Evolutionary conservation across 192 early-diverging fungal genomes (phyloP).

Genomic region (Funneliformis mosseae): DNA sequence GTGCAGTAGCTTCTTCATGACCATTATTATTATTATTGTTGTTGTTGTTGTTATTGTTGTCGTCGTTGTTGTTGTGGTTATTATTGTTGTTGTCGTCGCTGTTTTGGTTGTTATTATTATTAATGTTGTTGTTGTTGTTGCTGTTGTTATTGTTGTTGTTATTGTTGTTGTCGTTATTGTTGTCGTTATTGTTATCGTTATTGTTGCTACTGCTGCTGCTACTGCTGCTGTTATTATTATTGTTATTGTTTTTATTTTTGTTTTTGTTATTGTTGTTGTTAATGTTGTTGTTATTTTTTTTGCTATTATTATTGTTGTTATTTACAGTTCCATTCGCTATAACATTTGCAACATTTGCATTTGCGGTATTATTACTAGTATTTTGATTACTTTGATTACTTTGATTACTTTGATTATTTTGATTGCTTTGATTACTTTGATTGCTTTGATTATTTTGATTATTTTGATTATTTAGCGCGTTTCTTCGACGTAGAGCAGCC

Average conservation of each 20-base stretch:
- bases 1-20: neutral
- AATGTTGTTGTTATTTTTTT: neutral
- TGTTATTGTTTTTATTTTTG: neutral
- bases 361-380: neutral
- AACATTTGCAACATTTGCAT: neutral
- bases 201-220: too few species aligned
- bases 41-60: neutral
- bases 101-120: neutral
- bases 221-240: neutral
- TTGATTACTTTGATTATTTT: neutral
- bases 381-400: neutral
- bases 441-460: too few species aligned
- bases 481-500: slow-evolving; percentile 4
- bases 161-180: neutral
- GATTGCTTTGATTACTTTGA: too few species aligned
- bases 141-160: neutral
- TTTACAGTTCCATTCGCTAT: neutral
- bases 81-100: too few species aligned
- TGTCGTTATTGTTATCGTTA: neutral
- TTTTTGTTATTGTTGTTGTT: neutral
- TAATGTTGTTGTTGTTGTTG: neutral
- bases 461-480: neutral
- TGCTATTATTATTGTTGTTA: neutral
- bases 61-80: neutral
- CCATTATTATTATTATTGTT: neutral